Evolutionary conservation across 2,329 filamentous ascomycete species (phyloP), one percentile per base, ranked within the genome.

Genomic region (Sporothrix brunneoviolacea): DNA sequence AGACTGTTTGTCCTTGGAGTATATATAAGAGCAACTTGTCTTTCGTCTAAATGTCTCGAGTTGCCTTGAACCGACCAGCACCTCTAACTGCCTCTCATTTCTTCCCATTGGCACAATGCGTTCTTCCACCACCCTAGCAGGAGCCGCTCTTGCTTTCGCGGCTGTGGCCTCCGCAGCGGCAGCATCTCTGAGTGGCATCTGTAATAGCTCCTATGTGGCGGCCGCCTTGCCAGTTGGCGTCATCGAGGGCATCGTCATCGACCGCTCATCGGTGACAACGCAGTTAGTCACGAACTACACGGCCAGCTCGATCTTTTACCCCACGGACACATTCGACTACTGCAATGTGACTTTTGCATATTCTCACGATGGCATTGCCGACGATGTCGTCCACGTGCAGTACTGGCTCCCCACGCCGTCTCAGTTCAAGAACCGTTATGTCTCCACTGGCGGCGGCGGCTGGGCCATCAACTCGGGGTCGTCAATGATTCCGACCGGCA

Each of bases 391-490:
- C 5, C 55, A 65, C 8, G 51, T 69, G 38, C 61, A 61, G 51
- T 68, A 69, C 47, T 61, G 58, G 24, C 63, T 69, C 50, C 67
- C 66, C 12, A 53, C 54, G 4, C 65, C 67, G 0, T 60, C 62
- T 21, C 62, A 65, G 43, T 74, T 69, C 59, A 58, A 70, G 57
- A 71, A 69, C 57, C 69, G 71, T 16, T 73, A 71, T 59, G 70
- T 72, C 47, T 65, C 70, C 4, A 67, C 60, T 12, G 71, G 71
- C 7, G 71, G 71, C n/a, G 70, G 70, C 19, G 72, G 71, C 3
- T 73, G 65, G 60, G 61, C 65, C 9, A 43, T 50, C 22, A 50
- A 32, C 28, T 35, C 48, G 22, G 40, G 39, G 12, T 24, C 30
- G 4, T 12, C 2, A 4, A 40, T 28, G 19, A 58, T 70, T 5